Base-by-base conservation (phyloP, 108 stramenopile genomes). In the Nannochloropsis salina region DNA sequence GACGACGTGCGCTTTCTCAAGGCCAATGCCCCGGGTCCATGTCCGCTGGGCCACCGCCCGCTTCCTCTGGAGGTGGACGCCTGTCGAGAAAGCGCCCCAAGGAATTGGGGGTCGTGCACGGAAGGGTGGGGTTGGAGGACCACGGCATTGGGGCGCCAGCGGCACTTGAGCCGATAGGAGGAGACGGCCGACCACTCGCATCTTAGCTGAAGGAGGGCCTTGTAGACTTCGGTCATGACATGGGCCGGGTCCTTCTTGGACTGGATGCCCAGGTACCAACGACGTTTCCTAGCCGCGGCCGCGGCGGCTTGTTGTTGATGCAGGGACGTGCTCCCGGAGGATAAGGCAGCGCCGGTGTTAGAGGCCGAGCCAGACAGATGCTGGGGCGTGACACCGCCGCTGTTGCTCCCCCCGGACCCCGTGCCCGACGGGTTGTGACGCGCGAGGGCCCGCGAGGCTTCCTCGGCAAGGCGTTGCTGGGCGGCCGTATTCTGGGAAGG, bases 151-250 rank as follows among this genome's bases (percentile, higher is more conserved):
- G 97, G 97, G 90, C 93, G 85, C 98, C 99, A 99, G 47, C 96
- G 93, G 90, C 96, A 97, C 83, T 96, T 95, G 88, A 99, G 94
- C 31, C 97, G 93, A 88, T 98, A 98, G 20, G 95, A 93, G 80
- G 94, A 95, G 74, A 96, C 84, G 20, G 88, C 21, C 10, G 94
- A 92, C 99, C 99, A 99, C 86, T 96, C 95, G 87, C 97, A 99
- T 44, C 94, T 94, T 80, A 98, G 90, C 44, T 95, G 94, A 90
- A 94, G 93, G 82, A 99, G 90, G 9, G 99, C 99, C 86, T 97
- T 96, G 92, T 97, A 98, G 22, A 99, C 99, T 91, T 99, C 99
- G 8, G 94, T 97, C 99, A 99, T 99, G 80, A 99, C 99, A 86
- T 96, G 97, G 20, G 95, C 97, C n/a, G 99, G 99, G 82, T 99